phyloP scores from a whole-genome alignment of 1,284 basidiomycete genomes.

The Ustilago trichophora region DNA sequence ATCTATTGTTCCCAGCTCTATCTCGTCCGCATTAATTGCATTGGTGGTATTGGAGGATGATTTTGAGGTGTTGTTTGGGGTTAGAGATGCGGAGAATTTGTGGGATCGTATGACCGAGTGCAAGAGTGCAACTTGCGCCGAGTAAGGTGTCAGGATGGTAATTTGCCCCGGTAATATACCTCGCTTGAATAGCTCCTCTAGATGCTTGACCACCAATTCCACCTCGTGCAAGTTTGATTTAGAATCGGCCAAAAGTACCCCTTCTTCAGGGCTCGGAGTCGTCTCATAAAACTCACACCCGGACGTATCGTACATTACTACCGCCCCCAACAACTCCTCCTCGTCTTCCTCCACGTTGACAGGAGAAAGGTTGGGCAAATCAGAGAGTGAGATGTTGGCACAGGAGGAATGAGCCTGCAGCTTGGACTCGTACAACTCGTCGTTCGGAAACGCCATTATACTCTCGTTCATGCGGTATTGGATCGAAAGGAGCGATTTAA shows the following conservation, averaged over 20 bases:
- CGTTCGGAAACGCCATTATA: slow-evolving; percentile 88
- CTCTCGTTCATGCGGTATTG: slow-evolving; percentile 79
- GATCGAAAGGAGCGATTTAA: slow-evolving; percentile 82
- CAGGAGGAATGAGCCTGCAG: slow-evolving; percentile 80
- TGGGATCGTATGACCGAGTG: slow-evolving; percentile 68
- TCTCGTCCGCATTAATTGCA: slow-evolving; percentile 17
- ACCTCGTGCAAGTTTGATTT: slow-evolving; percentile 93
- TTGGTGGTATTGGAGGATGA: no score
- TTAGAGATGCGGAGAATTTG: neutral
- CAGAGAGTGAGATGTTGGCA: slow-evolving; percentile 75
- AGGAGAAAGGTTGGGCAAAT: slow-evolving; percentile 70
- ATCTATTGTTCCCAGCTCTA: slow-evolving; percentile 63
- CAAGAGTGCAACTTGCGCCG: slow-evolving; percentile 67
- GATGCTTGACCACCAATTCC: slow-evolving; percentile 81
- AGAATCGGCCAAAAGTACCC: slow-evolving; percentile 22
- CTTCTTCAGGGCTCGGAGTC: slow-evolving; percentile 16
- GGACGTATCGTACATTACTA: slow-evolving; percentile 87
- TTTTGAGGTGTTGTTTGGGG: neutral
- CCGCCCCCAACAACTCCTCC: slow-evolving; percentile 78
- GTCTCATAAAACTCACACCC: slow-evolving; percentile 52
- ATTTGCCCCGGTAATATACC: slow-evolving; percentile 81
- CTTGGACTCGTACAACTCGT: slow-evolving; percentile 79
- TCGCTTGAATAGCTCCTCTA: slow-evolving; percentile 76
- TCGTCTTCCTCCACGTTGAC: slow-evolving; percentile 67
- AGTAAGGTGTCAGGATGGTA: slow-evolving; percentile 87